Conservation (phyloP, 75 land plant species). For the Cryptomeria japonica region DNA sequence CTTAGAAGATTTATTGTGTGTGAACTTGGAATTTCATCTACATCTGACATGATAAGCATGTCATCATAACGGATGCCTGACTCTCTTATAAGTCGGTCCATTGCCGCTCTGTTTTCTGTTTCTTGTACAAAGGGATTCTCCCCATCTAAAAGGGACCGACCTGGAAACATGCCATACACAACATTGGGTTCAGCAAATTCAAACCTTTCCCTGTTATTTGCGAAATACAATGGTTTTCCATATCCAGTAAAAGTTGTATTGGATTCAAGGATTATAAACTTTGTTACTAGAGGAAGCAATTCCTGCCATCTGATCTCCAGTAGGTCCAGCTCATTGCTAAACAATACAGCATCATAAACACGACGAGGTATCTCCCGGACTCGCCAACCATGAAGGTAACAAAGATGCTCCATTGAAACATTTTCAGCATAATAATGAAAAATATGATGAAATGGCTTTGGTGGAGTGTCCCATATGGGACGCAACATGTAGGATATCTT, state of each 20-base stretch:
- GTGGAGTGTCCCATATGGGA: conserved; percentile 87
- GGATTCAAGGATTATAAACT: conserved; percentile 80
- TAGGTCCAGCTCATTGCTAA: conserved; percentile 88
- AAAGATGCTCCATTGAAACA: conserved; percentile 60
- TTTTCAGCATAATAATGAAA: conserved; percentile 70
- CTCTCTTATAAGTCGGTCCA: conserved; percentile 46
- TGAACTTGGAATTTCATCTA: conserved; percentile 83
- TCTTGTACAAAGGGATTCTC: conserved; percentile 70
- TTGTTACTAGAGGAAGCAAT: conserved; percentile 58
- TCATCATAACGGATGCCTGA: conserved; percentile 72
- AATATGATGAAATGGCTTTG: conserved; percentile 53
- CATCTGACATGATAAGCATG: conserved; percentile 81
- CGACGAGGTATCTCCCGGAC: conserved; percentile 65
- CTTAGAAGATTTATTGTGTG: conserved; percentile 71
- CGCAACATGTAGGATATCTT: conserved; percentile 69
- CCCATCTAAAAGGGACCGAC: conserved; percentile 8
- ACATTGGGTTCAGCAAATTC: conserved; percentile 57
- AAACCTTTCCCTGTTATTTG: conserved; percentile 45
- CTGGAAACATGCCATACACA: conserved; percentile 42
- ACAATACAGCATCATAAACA: conserved; percentile 85
- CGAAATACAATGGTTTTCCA: conserved; percentile 72
- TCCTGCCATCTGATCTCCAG: conserved; percentile 78
- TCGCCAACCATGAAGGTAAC: conserved; percentile 78
- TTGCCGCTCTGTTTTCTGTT: conserved; percentile 40
- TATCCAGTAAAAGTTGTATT: conserved; percentile 86